A percentile compares a stretch with the other conserved stretches of the same genome.
phyloP scores from a whole-genome alignment of 1,284 basidiomycete genomes.

The Bondarzewia mesenterica region DNA sequence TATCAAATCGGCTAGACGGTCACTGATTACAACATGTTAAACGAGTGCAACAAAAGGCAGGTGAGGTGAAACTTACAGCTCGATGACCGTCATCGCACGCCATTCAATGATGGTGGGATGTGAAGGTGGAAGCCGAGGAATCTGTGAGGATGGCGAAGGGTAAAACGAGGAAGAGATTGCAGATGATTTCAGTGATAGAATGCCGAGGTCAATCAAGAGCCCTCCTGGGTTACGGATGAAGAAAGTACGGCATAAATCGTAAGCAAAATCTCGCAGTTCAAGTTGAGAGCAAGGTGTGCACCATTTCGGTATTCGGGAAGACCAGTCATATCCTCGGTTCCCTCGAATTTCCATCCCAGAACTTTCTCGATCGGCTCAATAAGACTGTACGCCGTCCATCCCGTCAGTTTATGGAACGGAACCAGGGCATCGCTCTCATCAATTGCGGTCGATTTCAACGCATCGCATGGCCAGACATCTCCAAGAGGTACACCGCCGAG shows the following conservation, averaged over 20 bases:
- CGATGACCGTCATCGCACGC: slow-evolving; percentile 90
- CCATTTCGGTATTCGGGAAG: slow-evolving; percentile 89
- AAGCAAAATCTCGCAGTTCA: no score
- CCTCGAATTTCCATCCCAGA: slow-evolving; percentile 72
- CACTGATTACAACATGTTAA: slow-evolving; percentile 36
- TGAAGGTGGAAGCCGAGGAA: slow-evolving; percentile 61
- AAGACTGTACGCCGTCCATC: slow-evolving; percentile 88
- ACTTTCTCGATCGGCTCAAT: slow-evolving; percentile 76
- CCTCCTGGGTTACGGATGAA: slow-evolving; percentile 48
- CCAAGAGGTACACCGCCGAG: slow-evolving; percentile 67
- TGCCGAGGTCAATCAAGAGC: slow-evolving; percentile 78
- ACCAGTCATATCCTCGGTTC: slow-evolving; percentile 73
- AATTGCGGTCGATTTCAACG: slow-evolving; percentile 31
- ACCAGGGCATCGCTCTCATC: slow-evolving; percentile 65
- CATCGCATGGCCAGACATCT: slow-evolving; percentile 83
- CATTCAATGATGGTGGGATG: slow-evolving; percentile 93
- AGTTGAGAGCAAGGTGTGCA: no score
- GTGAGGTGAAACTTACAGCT: slow-evolving; percentile 51
- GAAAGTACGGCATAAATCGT: no score
- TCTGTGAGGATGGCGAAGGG: slow-evolving; percentile 37
- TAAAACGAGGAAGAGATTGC: slow-evolving; percentile 33
- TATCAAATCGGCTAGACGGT: slow-evolving; percentile 71
- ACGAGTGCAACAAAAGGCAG: background rate
- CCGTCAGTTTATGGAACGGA: slow-evolving; percentile 92
- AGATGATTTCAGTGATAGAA: slow-evolving; percentile 54